A percentile compares a stretch with the other conserved stretches of the same genome.
phyloP scores from a whole-genome alignment of 2,329 filamentous ascomycete genomes.

The Remersonia thermophila region DNA sequence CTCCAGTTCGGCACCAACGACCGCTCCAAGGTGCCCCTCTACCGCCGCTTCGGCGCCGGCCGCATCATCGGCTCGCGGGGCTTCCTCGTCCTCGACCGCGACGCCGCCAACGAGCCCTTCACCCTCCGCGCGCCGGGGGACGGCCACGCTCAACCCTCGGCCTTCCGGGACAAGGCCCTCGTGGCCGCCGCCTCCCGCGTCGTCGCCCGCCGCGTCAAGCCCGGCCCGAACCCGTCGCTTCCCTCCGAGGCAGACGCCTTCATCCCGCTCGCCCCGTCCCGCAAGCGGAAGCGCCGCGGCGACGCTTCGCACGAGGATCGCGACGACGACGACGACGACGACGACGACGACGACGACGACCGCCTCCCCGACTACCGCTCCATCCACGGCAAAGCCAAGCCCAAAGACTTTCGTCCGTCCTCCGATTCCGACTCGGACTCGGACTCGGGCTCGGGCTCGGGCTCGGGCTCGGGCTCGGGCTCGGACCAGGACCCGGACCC shows the following conservation, averaged over 20 bases:
- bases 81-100: constrained; percentile 53
- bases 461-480: constrained; percentile 27
- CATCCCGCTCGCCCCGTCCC: constrained; percentile 31
- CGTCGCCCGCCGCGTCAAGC: constrained; percentile 28
- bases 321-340: constrained; percentile 3
- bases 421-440: constrained; percentile 30
- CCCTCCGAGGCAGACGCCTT: constrained; percentile 29
- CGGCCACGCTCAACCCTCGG: constrained; percentile 26
- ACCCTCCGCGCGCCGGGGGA: constrained; percentile 34
- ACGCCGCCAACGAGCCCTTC: constrained; percentile 45
- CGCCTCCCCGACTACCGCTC: constrained; percentile 46
- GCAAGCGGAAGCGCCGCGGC: constrained; percentile 28
- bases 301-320: too few species aligned
- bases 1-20: constrained; percentile 62
- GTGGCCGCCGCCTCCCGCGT: constrained; percentile 30
- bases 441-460: too few species aligned
- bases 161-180: constrained; percentile 35
- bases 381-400: constrained; percentile 45
- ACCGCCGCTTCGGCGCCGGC: constrained; percentile 56
- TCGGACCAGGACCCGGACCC: constrained; percentile 32
- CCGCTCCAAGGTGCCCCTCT: constrained; percentile 57
- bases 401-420: background rate
- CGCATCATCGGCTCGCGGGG: constrained; percentile 54
- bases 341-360: constrained; percentile 4
- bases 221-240: constrained; percentile 16